A percentile compares a stretch with the other conserved stretches of the same genome.
Conservation (phyloP, 495 filamentous ascomycete genomes). For the Monascus purpureus region DNA sequence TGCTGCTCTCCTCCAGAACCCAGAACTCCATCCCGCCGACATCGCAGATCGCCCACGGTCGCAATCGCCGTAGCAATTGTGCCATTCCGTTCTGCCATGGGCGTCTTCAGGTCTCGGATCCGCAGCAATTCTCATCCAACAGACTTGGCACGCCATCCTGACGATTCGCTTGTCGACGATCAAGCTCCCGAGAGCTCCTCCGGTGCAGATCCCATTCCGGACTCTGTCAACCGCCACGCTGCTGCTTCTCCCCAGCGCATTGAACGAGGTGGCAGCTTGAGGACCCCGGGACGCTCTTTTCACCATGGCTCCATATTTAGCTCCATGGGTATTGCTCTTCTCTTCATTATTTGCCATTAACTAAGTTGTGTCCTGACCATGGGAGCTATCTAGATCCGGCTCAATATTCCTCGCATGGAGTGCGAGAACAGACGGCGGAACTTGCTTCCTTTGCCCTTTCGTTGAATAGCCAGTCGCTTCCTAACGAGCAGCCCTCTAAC, state of each 20-base stretch:
- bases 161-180: conserved; percentile 12
- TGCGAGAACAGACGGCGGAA: conserved; percentile 84
- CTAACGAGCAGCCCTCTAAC: conserved; percentile 20
- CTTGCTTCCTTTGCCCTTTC: conserved; percentile 78
- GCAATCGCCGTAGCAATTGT: too few relatives aligned
- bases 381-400: conserved; percentile 43
- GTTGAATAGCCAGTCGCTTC: conserved; percentile 17
- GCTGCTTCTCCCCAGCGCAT: conserved; percentile 24
- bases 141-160: conserved; percentile 11
- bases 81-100: conserved; percentile 13
- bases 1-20: too few relatives aligned
- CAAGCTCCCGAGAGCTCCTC: conserved; percentile 6
- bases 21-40: too few relatives aligned
- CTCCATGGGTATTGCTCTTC: conserved; percentile 35
- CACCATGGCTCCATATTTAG: conserved; percentile 60
- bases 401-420: conserved; percentile 56
- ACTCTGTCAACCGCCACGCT: conserved; percentile 17
- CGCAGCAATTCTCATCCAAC: conserved; percentile 24
- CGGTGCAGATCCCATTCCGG: conserved; percentile 12
- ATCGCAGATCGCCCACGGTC: too few relatives aligned
- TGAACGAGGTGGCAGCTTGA: conserved; percentile 33
- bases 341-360: background rate
- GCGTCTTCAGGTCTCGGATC: conserved; percentile 21
- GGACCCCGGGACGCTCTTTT: conserved; percentile 65
- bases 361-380: conserved; percentile 13